Conservation (phyloP, 495 filamentous ascomycete genomes). For the Bombardia bombarda region DNA sequence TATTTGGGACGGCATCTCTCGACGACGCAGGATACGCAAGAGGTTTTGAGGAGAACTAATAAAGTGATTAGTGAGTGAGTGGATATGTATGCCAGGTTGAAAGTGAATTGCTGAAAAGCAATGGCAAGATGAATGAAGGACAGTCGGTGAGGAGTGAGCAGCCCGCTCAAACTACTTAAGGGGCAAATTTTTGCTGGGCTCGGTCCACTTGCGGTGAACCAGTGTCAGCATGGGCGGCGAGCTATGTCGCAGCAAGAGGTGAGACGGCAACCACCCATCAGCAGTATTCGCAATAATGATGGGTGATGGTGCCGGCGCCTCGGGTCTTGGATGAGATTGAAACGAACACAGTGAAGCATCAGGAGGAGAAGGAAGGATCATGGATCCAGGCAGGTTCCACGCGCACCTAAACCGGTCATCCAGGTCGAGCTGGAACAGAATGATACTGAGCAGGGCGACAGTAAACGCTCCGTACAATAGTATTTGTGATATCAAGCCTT, state of each 20-base stretch:
- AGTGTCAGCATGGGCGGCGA: not conserved
- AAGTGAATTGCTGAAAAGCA: too few relatives aligned
- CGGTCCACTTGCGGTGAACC: not conserved
- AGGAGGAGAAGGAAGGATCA: not conserved
- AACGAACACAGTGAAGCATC: too few relatives aligned
- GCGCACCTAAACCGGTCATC: constrained; percentile 9
- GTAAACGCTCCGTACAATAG: constrained; percentile 10
- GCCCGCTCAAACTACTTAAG: too few relatives aligned
- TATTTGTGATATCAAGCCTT: not conserved
- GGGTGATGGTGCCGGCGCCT: not conserved
- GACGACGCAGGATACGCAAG: constrained; percentile 7
- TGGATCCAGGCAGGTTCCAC: not conserved
- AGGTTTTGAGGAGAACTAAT: constrained; percentile 13
- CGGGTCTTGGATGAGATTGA: too few relatives aligned
- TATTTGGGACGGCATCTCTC: constrained; percentile 28
- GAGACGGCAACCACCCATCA: too few relatives aligned
- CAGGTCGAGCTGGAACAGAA: constrained; percentile 14
- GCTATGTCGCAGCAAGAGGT: not conserved
- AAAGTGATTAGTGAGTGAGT: constrained; percentile 8
- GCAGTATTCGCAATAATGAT: not conserved
- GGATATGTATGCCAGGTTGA: not conserved
- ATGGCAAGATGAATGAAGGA: not conserved
- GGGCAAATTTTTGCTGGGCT: not conserved
- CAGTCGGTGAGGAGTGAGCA: too few relatives aligned
- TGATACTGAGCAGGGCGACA: constrained; percentile 13